phyloP scores from a whole-genome alignment of 2,329 filamentous ascomycete genomes.

The Fusarium neocosmosporiellum region DNA sequence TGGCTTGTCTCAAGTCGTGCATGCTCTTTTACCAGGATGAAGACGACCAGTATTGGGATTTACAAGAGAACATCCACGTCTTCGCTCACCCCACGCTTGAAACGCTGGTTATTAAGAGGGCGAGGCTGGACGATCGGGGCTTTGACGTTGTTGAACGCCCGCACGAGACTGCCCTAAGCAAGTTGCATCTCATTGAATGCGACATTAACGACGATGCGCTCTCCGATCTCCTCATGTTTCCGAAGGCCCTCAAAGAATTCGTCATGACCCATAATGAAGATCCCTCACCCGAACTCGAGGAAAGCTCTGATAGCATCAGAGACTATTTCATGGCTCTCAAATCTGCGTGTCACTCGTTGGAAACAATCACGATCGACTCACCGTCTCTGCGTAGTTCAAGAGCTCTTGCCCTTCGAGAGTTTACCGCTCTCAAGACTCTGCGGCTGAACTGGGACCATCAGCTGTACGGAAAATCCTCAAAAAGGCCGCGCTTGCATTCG shows the following conservation, averaged over 20 bases:
- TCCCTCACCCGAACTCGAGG: conserved; percentile 56
- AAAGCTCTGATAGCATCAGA: conserved; percentile 58
- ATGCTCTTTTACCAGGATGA: conserved; percentile 59
- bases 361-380: conserved; percentile 59
- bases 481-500: conserved; percentile 57
- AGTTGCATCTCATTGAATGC: conserved; percentile 60
- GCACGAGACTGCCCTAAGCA: conserved; percentile 57
- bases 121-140: conserved; percentile 58
- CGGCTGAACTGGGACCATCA: conserved; percentile 61
- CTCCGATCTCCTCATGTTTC: conserved; percentile 54
- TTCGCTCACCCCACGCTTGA: conserved; percentile 62
- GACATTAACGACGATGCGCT: conserved; percentile 59
- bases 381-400: conserved; percentile 53
- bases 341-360: conserved; percentile 55
- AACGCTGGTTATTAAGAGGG: conserved; percentile 56
- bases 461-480: conserved; percentile 58
- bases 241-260: conserved; percentile 58
- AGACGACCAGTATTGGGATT: conserved; percentile 60
- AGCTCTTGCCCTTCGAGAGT: conserved; percentile 57
- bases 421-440: conserved; percentile 53
- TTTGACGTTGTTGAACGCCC: conserved; percentile 62
- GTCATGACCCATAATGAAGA: conserved; percentile 58
- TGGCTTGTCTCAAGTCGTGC: conserved; percentile 60
- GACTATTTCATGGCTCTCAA: conserved; percentile 59
- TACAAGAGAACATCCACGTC: conserved; percentile 64